A percentile compares a stretch with the other conserved stretches of the same genome.
Evolutionary conservation across 2,329 filamentous ascomycete genomes (phyloP).

Genomic region (Epichloe baconii): DNA sequence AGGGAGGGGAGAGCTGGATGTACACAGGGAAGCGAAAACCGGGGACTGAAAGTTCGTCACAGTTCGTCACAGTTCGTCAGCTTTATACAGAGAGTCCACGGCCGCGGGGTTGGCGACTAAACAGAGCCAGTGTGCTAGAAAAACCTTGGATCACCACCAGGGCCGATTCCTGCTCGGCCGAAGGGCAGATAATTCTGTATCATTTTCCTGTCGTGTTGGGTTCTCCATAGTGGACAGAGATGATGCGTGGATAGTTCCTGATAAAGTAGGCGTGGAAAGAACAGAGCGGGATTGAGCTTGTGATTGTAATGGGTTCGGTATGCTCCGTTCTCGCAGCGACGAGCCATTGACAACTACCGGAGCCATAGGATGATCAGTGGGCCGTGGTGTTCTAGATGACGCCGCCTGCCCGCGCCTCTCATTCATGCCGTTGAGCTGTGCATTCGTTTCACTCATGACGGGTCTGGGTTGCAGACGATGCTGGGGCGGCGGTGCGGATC

Average conservation of each 20-base stretch:
- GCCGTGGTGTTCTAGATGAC: not conserved
- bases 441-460: not conserved
- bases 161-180: slow-evolving; percentile 3
- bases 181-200: not conserved
- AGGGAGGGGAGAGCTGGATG: no score
- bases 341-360: slow-evolving; percentile 3
- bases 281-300: not conserved
- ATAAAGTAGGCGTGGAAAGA: not conserved
- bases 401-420: not conserved
- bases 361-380: not conserved
- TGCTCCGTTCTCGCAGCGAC: slow-evolving; percentile 1
- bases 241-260: not conserved
- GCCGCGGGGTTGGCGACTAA: no score
- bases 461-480: not conserved
- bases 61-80: no score
- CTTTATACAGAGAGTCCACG: no score
- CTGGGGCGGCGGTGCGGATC: not conserved
- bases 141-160: not conserved
- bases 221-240: not conserved
- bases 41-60: no score
- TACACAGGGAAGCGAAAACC: no score
- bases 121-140: no score
- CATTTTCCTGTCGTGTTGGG: not conserved
- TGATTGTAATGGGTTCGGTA: slow-evolving; percentile 1
- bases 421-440: not conserved